phyloP scores from a whole-genome alignment of 192 early-diverging fungal genomes.

The Backusella parvicylindrica region DNA sequence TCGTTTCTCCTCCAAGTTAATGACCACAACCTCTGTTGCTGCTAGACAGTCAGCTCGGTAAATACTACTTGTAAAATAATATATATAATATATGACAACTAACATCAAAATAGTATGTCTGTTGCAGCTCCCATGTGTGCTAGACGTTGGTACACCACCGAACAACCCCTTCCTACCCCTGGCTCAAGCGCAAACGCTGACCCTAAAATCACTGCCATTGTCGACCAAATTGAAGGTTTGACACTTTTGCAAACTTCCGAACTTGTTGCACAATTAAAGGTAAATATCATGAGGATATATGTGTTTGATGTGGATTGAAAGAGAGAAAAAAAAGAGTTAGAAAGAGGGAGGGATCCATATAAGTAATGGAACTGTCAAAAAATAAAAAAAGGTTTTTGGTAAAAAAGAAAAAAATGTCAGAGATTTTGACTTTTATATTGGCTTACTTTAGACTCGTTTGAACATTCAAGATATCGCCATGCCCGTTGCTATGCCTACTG shows the following conservation, averaged over 20 bases:
- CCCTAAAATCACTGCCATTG: conserved; percentile 79
- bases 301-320: too few species aligned
- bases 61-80: background rate
- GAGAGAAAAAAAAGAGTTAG: background rate
- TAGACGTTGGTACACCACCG: conserved; percentile 33
- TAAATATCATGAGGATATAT: conserved; percentile 26
- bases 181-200: conserved; percentile 49
- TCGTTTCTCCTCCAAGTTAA: conserved; percentile 24
- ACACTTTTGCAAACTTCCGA: conserved; percentile 92
- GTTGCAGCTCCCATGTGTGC: conserved; percentile 16
- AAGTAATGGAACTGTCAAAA: background rate
- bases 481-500: conserved; percentile 68
- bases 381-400: too few species aligned
- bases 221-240: conserved; percentile 87
- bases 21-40: conserved; percentile 9
- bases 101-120: conserved; percentile 3
- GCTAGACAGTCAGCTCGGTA: conserved; percentile 25
- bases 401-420: conserved; percentile 15
- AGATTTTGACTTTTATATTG: background rate
- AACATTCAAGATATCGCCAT: conserved; percentile 93
- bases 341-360: background rate
- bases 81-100: background rate
- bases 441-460: conserved; percentile 61
- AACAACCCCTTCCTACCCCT: conserved; percentile 60
- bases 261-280: conserved; percentile 88